Evolutionary conservation across 192 early-diverging fungal genomes (phyloP), one percentile per base, ranked within the genome.

Genomic region (Funneliformis mosseae): DNA sequence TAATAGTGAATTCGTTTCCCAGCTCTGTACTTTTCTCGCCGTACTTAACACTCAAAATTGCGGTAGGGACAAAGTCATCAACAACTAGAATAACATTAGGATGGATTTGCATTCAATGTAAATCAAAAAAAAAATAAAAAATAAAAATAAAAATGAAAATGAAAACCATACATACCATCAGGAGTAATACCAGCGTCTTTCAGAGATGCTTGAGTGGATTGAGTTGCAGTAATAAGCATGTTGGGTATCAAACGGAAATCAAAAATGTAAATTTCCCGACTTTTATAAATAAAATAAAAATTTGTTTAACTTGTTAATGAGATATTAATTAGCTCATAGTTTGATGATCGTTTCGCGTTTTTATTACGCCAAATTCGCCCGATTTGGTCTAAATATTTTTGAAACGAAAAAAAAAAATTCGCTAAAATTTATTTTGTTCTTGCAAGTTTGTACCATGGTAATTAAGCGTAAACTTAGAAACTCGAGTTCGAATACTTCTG

Each of bases 181-280:
- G 89, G 87, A 68, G 88, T 85, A 39, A 90, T 76, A 6, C 81
- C 84, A 14, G 33, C 33, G 33, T 33, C 33, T 3, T 33, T 83
- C 59, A 90, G 66, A 23, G 85, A 79, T 46, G 73, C 23, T 18
- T 78, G 76, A 21, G 85, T 83, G 50, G 84, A 83, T 80, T 82
- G 82, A 42, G 83, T 78, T 25, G 80, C 74, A 71, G 85, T 88
- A 21, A 90, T 61, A 74, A 90, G 84, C 89, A 88, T 88, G 5
- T 69, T 86, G 43, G 33, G 33, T 33, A 33, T 33, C 33, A 33
- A 33, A 3, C 33, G 33, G 3, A 33, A 33, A 33, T 33, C 33
- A 33, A 33, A n/a, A 33, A 33, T 33, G 33, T 33, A 33, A 33
- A 33, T 33, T 33, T n/a, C n/a, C 33, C 33, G 33, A 33, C 33